Evolutionary conservation across 2,329 filamentous ascomycete species (phyloP), one percentile per base, ranked within the genome.

Genomic region (Ilyonectria robusta): DNA sequence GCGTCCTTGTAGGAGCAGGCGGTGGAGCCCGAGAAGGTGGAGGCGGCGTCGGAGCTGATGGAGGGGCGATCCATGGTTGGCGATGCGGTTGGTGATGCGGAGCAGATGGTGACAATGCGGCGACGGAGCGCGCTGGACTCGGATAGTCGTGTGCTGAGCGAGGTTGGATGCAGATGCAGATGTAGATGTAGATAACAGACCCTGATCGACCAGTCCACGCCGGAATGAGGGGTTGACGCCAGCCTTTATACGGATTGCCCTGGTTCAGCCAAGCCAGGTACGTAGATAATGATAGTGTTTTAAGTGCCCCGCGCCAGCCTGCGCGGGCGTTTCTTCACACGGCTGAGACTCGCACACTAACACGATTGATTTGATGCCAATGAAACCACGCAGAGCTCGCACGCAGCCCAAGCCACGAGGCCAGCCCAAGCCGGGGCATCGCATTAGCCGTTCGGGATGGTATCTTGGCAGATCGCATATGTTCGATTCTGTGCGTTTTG

Each of bases 21-120:
- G 59, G 76, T 76, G 50, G 76, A 75, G 59, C 73, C 78, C 35
- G 79, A 79, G 71, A 75, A 69, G 51, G 75, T 70, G 33, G 78
- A 77, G 54, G 76, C 73, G n/a, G 77, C 69, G 69, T 78, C 75
- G 67, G 75, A 77, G 70, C 72, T 74, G 57, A 70, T 74, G 56
- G 71, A 75, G 29, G 69, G 61, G 63, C 73, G 71, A 56, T 76
- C 70, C 69, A 78, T 73, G 46, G 21, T 23, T 29, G 23, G 26
- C 7, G 44, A 23, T 47, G 21, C 11, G 5, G 19, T 26, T 47
- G 42, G 9, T 15, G 44, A 48, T 31, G 26, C 9, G 7, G 23
- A 29, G 26, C 9, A 3, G 23, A 29, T 50, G 17, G 31, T 9
- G 11, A 4, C 23, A 48, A 48, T 48, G 46, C n/a, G 46, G 13